These are phyloP conservation scores for Erigeron canadensis DNA, from an alignment of 129 eudicot species.

Conservation along the genomic window DNA sequence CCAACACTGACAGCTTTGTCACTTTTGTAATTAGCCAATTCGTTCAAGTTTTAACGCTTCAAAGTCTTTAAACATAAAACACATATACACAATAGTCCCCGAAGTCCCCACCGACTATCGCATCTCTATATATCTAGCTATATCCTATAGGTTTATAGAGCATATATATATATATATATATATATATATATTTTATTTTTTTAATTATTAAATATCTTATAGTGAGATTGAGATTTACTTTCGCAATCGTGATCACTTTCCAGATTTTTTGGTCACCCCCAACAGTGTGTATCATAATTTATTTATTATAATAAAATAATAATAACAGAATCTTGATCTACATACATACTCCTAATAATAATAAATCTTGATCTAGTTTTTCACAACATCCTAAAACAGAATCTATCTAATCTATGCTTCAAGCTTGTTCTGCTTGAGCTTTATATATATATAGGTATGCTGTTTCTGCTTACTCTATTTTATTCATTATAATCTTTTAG, in stretches of 20 bases:
- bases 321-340: too few species aligned
- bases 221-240: slow-evolving; percentile 16
- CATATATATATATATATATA: background rate
- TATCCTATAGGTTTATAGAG: background rate
- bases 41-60: background rate
- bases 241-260: slow-evolving; percentile 24
- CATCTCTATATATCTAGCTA: background rate
- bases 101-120: slow-evolving; percentile 1
- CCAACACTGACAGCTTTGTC: background rate
- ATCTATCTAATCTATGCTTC: background rate
- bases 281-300: slow-evolving; percentile 22
- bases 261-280: slow-evolving; percentile 31
- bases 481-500: background rate
- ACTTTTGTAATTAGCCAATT: background rate
- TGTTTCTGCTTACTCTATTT: too few species aligned
- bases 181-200: background rate
- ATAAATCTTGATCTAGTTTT: slow-evolving; percentile 16
- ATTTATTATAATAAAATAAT: too few species aligned
- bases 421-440: slow-evolving; percentile 5
- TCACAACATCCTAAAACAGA: background rate
- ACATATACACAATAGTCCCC: background rate
- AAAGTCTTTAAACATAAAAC: background rate
- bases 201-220: background rate
- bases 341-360: too few species aligned
- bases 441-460: background rate